Evolutionary conservation across 164 flowering plant genomes (phyloP), one percentile per base, ranked within the genome.

Genomic region (Magnolia officinalis): DNA sequence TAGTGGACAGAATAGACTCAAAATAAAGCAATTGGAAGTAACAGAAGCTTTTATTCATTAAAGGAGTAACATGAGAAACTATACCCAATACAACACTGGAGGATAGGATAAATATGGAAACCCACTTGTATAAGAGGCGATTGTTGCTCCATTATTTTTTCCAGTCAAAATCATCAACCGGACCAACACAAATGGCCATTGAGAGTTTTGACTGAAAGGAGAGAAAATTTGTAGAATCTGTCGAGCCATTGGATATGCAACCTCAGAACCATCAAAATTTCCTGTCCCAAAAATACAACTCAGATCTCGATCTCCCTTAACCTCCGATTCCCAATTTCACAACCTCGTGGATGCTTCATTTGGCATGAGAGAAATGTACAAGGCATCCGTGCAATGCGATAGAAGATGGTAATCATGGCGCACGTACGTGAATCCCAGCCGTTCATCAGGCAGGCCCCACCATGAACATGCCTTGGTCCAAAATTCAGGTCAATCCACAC

Each of bases 21-120:
- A 55, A 55, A 16, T 55, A 10, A 55, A 55, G 9, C 13, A 55
- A 55, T 55, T 26, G 71, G 16, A 31, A 68, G 45, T 31, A 68
- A 68, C 50, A 31, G 23, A 68, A 16, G 24, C 24, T 64, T 59
- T 21, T 19, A 64, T 64, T 64, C 23, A 20, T 19, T 2, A 20
- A 21, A 64, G 67, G 5, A 7, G 6, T 0, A 21, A 64, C 23
- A 64, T 19, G 23, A 64, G 31, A 67, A 73, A 63, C 16, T 63
- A 55, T 50, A 77, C 66, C 65, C 19, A 75, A 59, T 67, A 75
- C 75, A 77, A 52, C 66, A 68, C 26, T 65, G 69, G 71, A n/a
- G 64, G 55, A 50, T 67, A 8, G 26, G 64, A 73, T 63, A 61
- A 20, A 24, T 52, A 69, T 50, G 31, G 72, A 55, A 63, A 61